Base-by-base conservation (phyloP, 352 stramenopile species). In the Phytophthora chlamydospora region DNA sequence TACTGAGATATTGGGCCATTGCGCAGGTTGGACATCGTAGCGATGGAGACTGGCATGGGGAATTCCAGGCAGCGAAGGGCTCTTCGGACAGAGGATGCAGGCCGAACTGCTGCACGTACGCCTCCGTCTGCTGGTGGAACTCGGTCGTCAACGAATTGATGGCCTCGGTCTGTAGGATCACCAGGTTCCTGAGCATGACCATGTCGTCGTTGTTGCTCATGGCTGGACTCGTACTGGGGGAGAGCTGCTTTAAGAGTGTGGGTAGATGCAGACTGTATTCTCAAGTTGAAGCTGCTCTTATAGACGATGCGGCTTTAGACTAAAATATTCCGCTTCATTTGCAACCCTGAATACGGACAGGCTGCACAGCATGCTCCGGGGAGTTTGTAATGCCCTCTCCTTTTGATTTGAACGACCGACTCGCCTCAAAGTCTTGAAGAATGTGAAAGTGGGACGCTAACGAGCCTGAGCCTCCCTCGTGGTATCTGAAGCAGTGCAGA, bases 61-160 rank as follows among this genome's bases (percentile, higher is more conserved):
- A n/a, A n/a, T n/a, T n/a, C n/a, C n/a, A 39, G 0, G 53, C 59
- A 1, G 54, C 35, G 21, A 56, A 38, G 14, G 62, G 61, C 27
- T 72, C 57, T 27, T 69, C 55, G 1, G 78, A 69, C 38, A 90
- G 58, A 41, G 84, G 84, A 12, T 88, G 63, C n/a, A 65, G 48
- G 16, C 66, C 67, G 6, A 76, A 80, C 29, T 86, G 74, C 55
- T 88, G 73, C 24, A 91, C 66, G 39, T 77, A 91, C 2, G 75
- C 69, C 61, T 91, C 82, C 0, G 78, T 64, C 29, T 93, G 84
- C 56, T 90, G 82, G 62, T 91, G 80, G 53, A 78, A 78, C 62
- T 90, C 79, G 16, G 38, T 59, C 38, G 78, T 53, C 16, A 84
- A 80, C 38, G 58, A 29, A 42, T 75, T 67, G 9, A 80, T 46